Evolutionary conservation across 2,329 filamentous ascomycete genomes (phyloP).

Genomic region (Xylariaceae sp.): DNA sequence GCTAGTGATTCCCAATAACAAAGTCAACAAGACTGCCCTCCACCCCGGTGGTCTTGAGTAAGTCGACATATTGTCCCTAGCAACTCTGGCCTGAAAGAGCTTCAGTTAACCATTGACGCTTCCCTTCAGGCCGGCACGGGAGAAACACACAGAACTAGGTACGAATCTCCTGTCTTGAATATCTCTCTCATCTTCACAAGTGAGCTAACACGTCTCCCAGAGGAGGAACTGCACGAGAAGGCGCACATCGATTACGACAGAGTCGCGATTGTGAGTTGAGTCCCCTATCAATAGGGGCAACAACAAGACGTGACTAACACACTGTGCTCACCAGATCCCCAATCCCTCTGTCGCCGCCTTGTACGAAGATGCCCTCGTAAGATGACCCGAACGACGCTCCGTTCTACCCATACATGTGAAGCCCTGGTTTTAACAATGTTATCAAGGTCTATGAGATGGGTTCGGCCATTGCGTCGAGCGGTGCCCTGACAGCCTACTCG

Average conservation of each 20-base stretch:
- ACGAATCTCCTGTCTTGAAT: conserved; percentile 25
- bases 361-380: conserved; percentile 95
- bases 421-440: conserved; percentile 21
- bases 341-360: conserved; percentile 93
- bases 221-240: conserved; percentile 95
- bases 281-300: background rate
- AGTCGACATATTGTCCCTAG: conserved; percentile 37
- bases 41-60: conserved; percentile 89
- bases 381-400: background rate
- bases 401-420: background rate
- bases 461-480: conserved; percentile 92
- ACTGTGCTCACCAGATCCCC: conserved; percentile 51
- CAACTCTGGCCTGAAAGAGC: background rate
- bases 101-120: conserved; percentile 8
- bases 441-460: conserved; percentile 76
- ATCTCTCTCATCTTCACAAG: background rate
- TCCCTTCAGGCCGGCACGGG: conserved; percentile 55
- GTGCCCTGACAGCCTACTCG: conserved; percentile 94
- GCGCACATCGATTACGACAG: conserved; percentile 99
- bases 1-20: conserved; percentile 50
- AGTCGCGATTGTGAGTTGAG: conserved; percentile 79
- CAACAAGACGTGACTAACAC: conserved; percentile 20
- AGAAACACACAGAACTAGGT: conserved; percentile 86
- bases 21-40: conserved; percentile 84
- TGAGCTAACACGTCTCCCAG: conserved; percentile 32